Evolutionary conservation across 1,284 basidiomycete species (phyloP), one percentile per base, ranked within the genome.

Genomic region (Cryptococcus amylolentus): DNA sequence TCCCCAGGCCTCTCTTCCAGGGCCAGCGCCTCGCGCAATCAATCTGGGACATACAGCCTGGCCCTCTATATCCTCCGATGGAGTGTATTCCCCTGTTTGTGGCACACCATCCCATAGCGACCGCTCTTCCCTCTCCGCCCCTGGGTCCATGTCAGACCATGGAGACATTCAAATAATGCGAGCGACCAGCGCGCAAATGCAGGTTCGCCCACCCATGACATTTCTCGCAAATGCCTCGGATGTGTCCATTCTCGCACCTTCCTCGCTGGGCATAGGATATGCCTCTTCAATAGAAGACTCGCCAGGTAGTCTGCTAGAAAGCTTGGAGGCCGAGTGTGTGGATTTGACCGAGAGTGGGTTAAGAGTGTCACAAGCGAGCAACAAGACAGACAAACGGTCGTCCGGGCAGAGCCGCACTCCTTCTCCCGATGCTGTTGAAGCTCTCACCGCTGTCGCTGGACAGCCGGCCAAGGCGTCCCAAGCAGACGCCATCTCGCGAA

Each of bases 201-300:
- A 49, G 41, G 14, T 27, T 16, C 42, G 43, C 31, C 51, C 46
- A 13, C 46, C 49, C 35, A 35, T 51, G 37, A 28, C 2, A 13
- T 50, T 27, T 35, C 20, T 50, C 6, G 38, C 49, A 10, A 55
- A 58, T 45, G 52, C 54, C 23, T 50, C 51, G 13, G 50, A 52
- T 7, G 40, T 65, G 12, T 64, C 62, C 4, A 51, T 65, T 18
- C 49, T 62, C 1, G 60, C 61, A n/a, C 62, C 60, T 16, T 65
- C 66, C 1, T 54, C 61, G 0, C 38, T 62, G 4, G 60, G 64
- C 5, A 37, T 62, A 23, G 63, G 56, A 2, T 55, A 58, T 31
- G 61, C 66, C 3, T 60, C 67, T 9, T 46, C 45, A 26, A 26
- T 31, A 26, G 45, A 16, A 4, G 52, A 52, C 5, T 57, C 63